Evolutionary conservation across 768 basidiomycete genomes (phyloP), one percentile per base, ranked within the genome.

Genomic region (Mycena venus): DNA sequence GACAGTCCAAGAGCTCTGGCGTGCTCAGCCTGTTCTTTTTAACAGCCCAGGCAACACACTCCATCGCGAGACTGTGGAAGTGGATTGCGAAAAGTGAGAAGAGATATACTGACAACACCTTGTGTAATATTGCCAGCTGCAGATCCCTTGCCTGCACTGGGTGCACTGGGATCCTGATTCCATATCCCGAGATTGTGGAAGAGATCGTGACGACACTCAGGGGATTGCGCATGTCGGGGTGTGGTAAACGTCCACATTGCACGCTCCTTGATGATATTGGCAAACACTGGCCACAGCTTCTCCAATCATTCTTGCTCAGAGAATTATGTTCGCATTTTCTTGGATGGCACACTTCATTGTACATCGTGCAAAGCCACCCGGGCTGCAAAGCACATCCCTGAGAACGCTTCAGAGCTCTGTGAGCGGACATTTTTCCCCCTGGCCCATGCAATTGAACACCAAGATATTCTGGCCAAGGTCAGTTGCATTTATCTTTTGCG

Each of bases 21-120:
- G 53, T 12, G 53, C 66, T 10, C 66, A 68, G 21, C 66, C 55
- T 5, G 17, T 11, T 25, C 65, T 66, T 29, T 66, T 66, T 34
- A 66, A 29, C 17, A 31, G 21, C 19, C n/a, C n/a, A n/a, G n/a
- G n/a, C n/a, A n/a, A n/a, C n/a, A n/a, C n/a, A n/a, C 65, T 66
- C 5, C 49, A 66, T 31, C 65, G 65, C 1, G 65, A 12, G 17
- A 66, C 65, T 1, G 27, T 56, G 53, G 49, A 66, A 40, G 34
- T 66, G 65, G 65, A 55, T 66, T 11, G 65, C 40, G n/a, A 53
- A 53, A 15, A 51, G 65, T 6, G 65, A 66, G 62, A 66, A 66
- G 25, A 31, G 65, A 19, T 66, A 55, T 15, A 66, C 34, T 23
- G 65, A 66, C 14, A 12, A 12, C n/a, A 51, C 34, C 2, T 42